Conservation (phyloP, 768 basidiomycete species). For the Pleurotus pulmonarius region DNA sequence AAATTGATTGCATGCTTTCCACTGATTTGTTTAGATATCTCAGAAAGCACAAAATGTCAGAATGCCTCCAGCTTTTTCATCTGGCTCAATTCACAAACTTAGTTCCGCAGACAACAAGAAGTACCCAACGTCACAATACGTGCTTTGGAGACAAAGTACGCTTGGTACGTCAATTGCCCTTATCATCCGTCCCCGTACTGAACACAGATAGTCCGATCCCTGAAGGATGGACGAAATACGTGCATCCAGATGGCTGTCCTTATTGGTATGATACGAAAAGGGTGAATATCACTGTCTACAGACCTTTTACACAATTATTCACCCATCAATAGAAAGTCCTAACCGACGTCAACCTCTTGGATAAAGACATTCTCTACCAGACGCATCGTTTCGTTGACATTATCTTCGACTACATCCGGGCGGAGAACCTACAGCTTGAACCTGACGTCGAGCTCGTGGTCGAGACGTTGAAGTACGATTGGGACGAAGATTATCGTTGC, state of each 20-base stretch:
- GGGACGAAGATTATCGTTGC: conserved; percentile 20
- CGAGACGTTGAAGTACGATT: conserved; percentile 22
- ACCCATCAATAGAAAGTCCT: conserved; percentile 11
- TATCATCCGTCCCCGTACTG: background rate
- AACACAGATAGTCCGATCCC: background rate
- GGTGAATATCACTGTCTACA: background rate
- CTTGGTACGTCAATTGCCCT: background rate
- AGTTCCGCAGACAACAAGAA: background rate
- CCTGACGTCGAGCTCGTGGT: conserved; percentile 34
- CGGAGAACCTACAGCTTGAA: conserved; percentile 10
- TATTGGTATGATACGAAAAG: conserved; percentile 1
- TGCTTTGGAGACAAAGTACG: background rate
- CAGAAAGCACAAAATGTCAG: background rate
- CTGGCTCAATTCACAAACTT: background rate
- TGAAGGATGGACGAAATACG: background rate
- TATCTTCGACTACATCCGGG: conserved; percentile 16
- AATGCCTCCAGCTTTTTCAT: background rate
- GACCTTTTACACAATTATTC: background rate
- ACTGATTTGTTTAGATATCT: background rate
- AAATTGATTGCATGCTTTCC: conserved; percentile 4
- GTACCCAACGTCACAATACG: background rate
- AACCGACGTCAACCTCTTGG: conserved; percentile 23
- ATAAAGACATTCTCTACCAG: conserved; percentile 4
- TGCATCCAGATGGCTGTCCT: background rate
- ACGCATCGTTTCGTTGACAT: conserved; percentile 13